Evolutionary conservation across 2,329 filamentous ascomycete genomes (phyloP), one percentile per base, ranked within the genome.

Genomic region (Tympanopsis confertula): DNA sequence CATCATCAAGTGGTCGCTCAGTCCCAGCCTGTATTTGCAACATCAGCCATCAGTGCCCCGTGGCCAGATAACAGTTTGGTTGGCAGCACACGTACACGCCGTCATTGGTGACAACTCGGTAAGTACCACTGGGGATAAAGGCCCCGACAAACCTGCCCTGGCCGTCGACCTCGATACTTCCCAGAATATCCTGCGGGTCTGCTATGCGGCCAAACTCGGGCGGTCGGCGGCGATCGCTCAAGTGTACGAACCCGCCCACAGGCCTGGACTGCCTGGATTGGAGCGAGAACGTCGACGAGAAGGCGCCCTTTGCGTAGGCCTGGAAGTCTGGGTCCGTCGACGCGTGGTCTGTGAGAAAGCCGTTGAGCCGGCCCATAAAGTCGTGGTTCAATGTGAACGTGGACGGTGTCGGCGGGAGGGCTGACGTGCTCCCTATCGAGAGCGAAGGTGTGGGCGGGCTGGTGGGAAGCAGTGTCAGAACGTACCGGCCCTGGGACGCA

Each of bases 101-200:
- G 55, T 80, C 69, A 37, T 76, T 74, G 1, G 77, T 82, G 37
- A 82, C 49, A 20, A 80, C 60, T 26, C 78, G 68, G 50, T 80
- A 81, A 3, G 73, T 80, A 13, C 74, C 73, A 43, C 74, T 78
- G 1, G 66, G 60, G 53, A 76, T 66, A 44, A 72, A 71, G 44
- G 65, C 68, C 17, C 74, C 73, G 19, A 78, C 59, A 37, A 81
- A 69, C 19, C 67, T 51, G 0, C 78, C 78, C 5, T 57, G 45
- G 2, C 62, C 64, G 49, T 80, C 65, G 4, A 82, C 78, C 50
- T 81, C 71, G 29, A 82, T 65, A 44, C 77, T 82, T 26, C 78
- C 78, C 38, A 83, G 60, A 26, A 83, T 83, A 48, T 83, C 78
- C 48, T 82, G 78, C 1, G 78, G 77, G 65, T 72, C 81, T 2